These are phyloP conservation scores for Chamaenerion angustifolium DNA, from an alignment of 345 rosid species.

Conservation along the genomic window DNA sequence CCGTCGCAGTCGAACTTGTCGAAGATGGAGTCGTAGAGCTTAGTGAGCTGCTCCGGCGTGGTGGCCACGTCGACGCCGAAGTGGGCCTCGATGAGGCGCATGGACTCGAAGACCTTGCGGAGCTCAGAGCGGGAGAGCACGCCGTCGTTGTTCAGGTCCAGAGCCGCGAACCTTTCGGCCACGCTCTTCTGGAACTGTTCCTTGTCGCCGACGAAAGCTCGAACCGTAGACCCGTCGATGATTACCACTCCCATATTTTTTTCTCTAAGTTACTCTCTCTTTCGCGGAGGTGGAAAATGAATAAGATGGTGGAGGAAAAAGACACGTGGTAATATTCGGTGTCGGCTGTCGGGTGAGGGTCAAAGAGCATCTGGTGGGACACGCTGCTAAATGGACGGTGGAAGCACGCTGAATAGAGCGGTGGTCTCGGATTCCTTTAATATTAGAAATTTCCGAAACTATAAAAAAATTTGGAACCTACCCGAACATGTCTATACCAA, in stretches of 20 bases:
- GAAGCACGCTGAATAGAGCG: no score
- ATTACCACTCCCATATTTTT: slow-evolving; percentile 13
- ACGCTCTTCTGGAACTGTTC: slow-evolving; percentile 12
- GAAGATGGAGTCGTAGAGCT: slow-evolving; percentile 15
- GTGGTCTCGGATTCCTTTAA: no score
- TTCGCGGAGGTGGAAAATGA: no score
- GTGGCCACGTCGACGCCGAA: slow-evolving; percentile 14
- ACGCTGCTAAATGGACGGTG: no score
- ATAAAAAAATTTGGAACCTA: no score
- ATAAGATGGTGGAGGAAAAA: no score
- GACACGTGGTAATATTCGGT: no score
- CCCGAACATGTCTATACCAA: no score
- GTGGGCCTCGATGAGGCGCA: slow-evolving; percentile 19
- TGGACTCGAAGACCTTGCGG: slow-evolving; percentile 14
- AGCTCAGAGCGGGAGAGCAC: slow-evolving; percentile 15
- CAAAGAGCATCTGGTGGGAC: no score
- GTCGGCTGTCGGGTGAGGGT: no score
- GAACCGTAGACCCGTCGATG: slow-evolving; percentile 14
- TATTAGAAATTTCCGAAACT: no score
- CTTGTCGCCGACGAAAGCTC: slow-evolving; percentile 11
- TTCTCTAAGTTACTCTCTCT: slow-evolving; percentile 7
- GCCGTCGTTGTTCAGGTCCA: slow-evolving; percentile 13
- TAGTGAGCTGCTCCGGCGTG: slow-evolving; percentile 12
- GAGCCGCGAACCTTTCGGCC: slow-evolving; percentile 11
- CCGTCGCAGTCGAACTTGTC: slow-evolving; percentile 15